These are phyloP conservation scores for Drechslerella coelobrocha DNA, from an alignment of 2,329 filamentous ascomycete species.

Conservation along the genomic window DNA sequence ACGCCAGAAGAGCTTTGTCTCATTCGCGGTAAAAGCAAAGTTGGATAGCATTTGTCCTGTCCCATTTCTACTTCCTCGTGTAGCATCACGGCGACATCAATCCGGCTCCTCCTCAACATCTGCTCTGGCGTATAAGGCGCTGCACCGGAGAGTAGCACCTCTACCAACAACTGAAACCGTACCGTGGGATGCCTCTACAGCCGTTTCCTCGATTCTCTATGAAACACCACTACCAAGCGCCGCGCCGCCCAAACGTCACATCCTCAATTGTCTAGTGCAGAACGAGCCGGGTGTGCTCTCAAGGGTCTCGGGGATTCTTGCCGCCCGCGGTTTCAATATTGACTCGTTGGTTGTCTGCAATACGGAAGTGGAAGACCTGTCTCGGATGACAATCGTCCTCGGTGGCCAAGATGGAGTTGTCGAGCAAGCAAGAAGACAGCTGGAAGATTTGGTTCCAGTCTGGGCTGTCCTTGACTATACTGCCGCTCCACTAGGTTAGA, in stretches of 20 bases:
- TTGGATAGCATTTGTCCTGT: background rate
- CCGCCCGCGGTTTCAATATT: slow-evolving; percentile 97
- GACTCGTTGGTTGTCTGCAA: slow-evolving; percentile 97
- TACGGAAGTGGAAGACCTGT: slow-evolving; percentile 95
- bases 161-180: slow-evolving; percentile 78
- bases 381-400: slow-evolving; percentile 97
- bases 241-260: slow-evolving; percentile 87
- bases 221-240: slow-evolving; percentile 87
- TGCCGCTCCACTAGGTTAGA: slow-evolving; percentile 70
- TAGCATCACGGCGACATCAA: slow-evolving; percentile 6
- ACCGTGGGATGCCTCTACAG: slow-evolving; percentile 84
- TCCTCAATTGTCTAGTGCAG: slow-evolving; percentile 97
- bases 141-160: slow-evolving; percentile 86
- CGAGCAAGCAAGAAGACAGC: slow-evolving; percentile 91
- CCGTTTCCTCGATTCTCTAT: slow-evolving; percentile 98
- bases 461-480: slow-evolving; percentile 99
- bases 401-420: slow-evolving; percentile 96
- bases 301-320: slow-evolving; percentile 92
- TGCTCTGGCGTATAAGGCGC: slow-evolving; percentile 94
- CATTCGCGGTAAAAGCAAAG: background rate
- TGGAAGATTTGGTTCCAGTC: slow-evolving; percentile 95
- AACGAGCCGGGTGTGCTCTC: slow-evolving; percentile 98
- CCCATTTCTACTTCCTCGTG: background rate
- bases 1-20: background rate
- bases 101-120: slow-evolving; percentile 73